Evolutionary conservation across 306 rosid genomes (phyloP).

Genomic region (Pterocarpus santalinus): DNA sequence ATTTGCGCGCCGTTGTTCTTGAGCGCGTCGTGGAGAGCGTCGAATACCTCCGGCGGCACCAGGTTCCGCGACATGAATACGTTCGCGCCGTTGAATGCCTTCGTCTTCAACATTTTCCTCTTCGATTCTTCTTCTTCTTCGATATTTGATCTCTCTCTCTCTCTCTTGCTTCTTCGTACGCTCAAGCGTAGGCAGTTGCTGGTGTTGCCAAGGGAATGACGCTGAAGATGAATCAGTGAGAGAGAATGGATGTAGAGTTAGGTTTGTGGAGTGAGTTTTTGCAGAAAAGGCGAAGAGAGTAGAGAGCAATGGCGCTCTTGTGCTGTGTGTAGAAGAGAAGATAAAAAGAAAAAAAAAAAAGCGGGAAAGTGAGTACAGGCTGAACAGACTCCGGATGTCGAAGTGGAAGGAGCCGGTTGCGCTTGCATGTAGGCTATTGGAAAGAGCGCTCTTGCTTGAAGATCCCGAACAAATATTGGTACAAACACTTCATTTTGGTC

Average conservation of each 20-base stretch:
- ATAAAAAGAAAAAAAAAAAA: too few relatives aligned
- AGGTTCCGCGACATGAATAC: constrained; percentile 93
- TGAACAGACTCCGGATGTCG: too few relatives aligned
- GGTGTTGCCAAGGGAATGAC: not conserved
- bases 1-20: constrained; percentile 80
- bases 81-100: constrained; percentile 74
- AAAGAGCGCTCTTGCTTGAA: too few relatives aligned
- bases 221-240: not conserved
- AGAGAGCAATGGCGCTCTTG: too few relatives aligned
- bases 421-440: too few relatives aligned
- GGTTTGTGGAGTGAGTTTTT: not conserved
- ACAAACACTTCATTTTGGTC: too few relatives aligned
- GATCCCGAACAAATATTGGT: too few relatives aligned
- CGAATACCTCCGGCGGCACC: constrained; percentile 91
- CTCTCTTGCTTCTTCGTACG: not conserved
- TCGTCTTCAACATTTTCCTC: constrained; percentile 66
- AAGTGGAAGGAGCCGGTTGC: too few relatives aligned
- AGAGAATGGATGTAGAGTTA: not conserved
- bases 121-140: not conserved
- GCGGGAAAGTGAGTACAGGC: too few relatives aligned
- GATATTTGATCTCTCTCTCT: not conserved
- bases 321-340: too few relatives aligned
- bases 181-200: not conserved
- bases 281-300: not conserved
- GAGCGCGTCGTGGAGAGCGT: constrained; percentile 83